Percentiles rank a stretch among this genome's conserved stretches.
phyloP scores from a whole-genome alignment of 495 filamentous ascomycete genomes.

The Cetradonia linearis region DNA sequence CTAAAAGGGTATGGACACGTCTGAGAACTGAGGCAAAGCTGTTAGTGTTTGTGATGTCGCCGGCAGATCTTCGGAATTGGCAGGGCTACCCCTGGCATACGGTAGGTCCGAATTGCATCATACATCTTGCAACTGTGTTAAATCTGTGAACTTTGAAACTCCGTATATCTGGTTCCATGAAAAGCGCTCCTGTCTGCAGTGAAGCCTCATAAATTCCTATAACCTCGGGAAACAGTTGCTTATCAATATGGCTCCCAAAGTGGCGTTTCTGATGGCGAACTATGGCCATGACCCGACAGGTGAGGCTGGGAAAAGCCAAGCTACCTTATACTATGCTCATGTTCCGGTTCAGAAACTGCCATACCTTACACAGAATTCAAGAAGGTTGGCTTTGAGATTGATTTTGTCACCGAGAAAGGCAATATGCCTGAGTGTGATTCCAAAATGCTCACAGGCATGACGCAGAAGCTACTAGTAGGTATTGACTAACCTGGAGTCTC shows the following conservation, averaged over 20 bases:
- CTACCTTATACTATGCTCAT: background rate
- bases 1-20: no score
- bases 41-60: no score
- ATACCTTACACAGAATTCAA: slow-evolving; percentile 43
- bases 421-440: slow-evolving; percentile 40
- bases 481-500: background rate
- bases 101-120: background rate
- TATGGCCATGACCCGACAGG: slow-evolving; percentile 49
- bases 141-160: background rate
- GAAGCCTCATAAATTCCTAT: background rate
- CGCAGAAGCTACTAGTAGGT: slow-evolving; percentile 42
- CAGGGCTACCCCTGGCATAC: no score
- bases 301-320: slow-evolving; percentile 16
- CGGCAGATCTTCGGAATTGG: no score
- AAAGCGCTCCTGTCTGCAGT: background rate
- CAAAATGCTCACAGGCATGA: slow-evolving; percentile 43
- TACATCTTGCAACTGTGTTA: background rate
- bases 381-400: slow-evolving; percentile 39
- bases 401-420: slow-evolving; percentile 44
- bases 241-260: slow-evolving; percentile 8
- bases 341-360: slow-evolving; percentile 36
- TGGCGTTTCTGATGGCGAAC: slow-evolving; percentile 41
- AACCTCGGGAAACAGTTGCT: no score
- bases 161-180: background rate
- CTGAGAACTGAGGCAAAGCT: no score